Conservation (phyloP, 805 yeast genomes). For the Lipomyces anomalus region DNA sequence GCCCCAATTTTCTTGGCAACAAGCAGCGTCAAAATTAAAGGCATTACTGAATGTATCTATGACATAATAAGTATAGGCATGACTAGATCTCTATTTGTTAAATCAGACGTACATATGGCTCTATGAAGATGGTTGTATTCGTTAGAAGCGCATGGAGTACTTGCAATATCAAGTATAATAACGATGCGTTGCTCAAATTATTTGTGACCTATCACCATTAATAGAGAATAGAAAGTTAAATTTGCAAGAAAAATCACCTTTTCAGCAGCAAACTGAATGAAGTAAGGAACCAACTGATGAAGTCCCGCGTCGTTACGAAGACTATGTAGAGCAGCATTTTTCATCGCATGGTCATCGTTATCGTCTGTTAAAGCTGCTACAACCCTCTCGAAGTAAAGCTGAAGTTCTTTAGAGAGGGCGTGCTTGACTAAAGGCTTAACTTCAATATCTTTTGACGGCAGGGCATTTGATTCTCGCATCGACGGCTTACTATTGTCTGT, state of each 20-base stretch:
- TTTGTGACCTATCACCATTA: constrained; percentile 49
- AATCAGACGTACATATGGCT: constrained; percentile 46
- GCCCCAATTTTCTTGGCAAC: constrained; percentile 83
- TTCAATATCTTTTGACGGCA: constrained; percentile 55
- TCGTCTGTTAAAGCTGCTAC: constrained; percentile 63
- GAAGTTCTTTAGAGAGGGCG: constrained; percentile 88
- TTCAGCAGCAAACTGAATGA: constrained; percentile 93
- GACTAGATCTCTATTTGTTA: neutral
- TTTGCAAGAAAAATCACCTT: constrained; percentile 41
- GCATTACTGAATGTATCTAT: constrained; percentile 92
- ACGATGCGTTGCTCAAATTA: constrained; percentile 64
- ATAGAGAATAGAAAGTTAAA: neutral
- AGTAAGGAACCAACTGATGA: constrained; percentile 93
- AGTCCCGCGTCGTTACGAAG: constrained; percentile 89
- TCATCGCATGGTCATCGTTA: constrained; percentile 48
- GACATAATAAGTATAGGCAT: neutral
- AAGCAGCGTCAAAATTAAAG: constrained; percentile 85
- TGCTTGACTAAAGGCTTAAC: constrained; percentile 92
- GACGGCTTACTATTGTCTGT: constrained; percentile 7
- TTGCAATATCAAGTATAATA: constrained; percentile 79
- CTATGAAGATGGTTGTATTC: constrained; percentile 79
- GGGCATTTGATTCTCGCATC: constrained; percentile 28
- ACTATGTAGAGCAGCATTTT: constrained; percentile 76
- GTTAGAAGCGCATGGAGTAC: constrained; percentile 78
- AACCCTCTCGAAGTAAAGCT: constrained; percentile 86